A percentile compares a stretch with the other conserved stretches of the same genome.
These are phyloP conservation scores for Pyrus pyrifolia DNA, from an alignment of 306 rosid species.

Conservation along the genomic window DNA sequence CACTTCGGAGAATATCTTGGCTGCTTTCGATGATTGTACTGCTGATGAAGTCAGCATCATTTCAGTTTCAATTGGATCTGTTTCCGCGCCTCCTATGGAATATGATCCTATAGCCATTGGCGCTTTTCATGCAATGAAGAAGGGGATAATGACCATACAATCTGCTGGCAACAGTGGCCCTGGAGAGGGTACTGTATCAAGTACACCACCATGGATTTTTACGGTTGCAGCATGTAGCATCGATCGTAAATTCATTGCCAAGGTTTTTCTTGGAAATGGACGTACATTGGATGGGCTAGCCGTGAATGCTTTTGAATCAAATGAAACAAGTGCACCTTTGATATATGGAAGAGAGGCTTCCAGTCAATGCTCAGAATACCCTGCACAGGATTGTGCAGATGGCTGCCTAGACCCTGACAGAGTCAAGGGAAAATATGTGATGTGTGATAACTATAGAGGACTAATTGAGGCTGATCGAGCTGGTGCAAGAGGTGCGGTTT, in stretches of 20 bases:
- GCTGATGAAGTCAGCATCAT: neutral
- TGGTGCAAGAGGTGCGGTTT: neutral
- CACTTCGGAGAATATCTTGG: neutral
- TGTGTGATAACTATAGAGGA: neutral
- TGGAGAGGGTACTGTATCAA: neutral
- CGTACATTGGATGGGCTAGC: neutral
- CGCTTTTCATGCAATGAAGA: neutral
- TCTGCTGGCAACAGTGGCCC: conserved; percentile 10
- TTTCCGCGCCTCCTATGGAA: neutral
- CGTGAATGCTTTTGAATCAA: conserved; percentile 1
- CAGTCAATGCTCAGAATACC: neutral
- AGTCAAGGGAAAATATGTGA: neutral
- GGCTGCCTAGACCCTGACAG: neutral
- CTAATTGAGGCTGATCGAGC: neutral
- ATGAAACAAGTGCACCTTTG: neutral
- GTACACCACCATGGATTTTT: neutral
- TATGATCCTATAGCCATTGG: neutral
- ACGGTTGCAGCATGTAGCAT: neutral
- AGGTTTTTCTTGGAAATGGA: neutral
- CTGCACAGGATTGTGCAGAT: neutral
- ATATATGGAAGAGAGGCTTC: conserved; percentile 9
- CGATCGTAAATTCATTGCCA: neutral
- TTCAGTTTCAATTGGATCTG: neutral
- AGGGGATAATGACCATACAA: neutral
- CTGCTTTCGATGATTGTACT: neutral